Percentiles rank a stretch among this genome's conserved stretches.
Conservation (phyloP, 371 early-diverging fungal genomes). For the Apophysomyces elegans region DNA sequence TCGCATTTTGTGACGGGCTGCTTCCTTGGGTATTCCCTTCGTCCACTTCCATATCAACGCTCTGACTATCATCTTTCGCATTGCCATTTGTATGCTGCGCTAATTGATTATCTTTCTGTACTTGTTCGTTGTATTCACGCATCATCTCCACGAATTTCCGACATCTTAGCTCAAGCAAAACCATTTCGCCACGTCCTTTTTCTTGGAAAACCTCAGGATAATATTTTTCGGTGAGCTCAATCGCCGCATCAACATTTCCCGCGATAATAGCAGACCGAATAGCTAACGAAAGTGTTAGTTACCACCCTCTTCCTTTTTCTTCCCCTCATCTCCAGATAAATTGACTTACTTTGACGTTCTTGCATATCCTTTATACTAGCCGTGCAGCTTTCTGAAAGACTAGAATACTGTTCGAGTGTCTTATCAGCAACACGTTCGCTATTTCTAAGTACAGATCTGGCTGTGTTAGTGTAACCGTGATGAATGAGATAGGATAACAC, state of each 20-base stretch:
- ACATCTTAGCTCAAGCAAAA: constrained; percentile 78
- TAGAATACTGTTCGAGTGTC: constrained; percentile 28
- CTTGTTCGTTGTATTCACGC: constrained; percentile 23
- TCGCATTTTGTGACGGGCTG: neutral
- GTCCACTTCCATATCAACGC: constrained; percentile 38
- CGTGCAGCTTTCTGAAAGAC: constrained; percentile 16
- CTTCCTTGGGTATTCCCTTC: neutral
- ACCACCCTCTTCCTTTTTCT: too few relatives aligned
- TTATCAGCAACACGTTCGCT: constrained; percentile 24
- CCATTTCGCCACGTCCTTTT: constrained; percentile 45
- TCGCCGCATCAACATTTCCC: constrained; percentile 77
- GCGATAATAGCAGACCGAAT: constrained; percentile 65
- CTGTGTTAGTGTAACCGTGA: constrained; percentile 76
- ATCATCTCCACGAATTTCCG: constrained; percentile 87
- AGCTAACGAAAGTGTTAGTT: constrained; percentile 34
- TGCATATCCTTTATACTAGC: constrained; percentile 22
- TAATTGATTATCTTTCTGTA: neutral
- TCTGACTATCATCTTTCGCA: constrained; percentile 19
- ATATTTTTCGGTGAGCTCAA: constrained; percentile 56
- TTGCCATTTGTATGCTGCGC: constrained; percentile 25
- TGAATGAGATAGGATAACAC: constrained; percentile 80
- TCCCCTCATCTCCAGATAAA: neutral
- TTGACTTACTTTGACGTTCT: constrained; percentile 34
- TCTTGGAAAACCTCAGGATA: constrained; percentile 67
- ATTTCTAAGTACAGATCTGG: constrained; percentile 60